These are phyloP conservation scores for Candida ovalis DNA, from an alignment of 805 yeast species.

Conservation along the genomic window DNA sequence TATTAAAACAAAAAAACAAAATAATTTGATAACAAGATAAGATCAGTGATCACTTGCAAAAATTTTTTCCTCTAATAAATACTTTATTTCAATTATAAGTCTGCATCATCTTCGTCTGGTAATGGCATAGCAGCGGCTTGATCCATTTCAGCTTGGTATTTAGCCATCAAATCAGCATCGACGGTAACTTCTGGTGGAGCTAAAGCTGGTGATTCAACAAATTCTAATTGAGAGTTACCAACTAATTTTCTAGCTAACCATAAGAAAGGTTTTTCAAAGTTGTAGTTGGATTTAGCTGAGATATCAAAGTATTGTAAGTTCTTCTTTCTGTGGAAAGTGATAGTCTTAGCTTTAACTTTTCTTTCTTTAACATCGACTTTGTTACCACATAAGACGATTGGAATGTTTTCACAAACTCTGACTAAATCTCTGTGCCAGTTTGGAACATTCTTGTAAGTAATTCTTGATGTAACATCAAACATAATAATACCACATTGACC, in stretches of 20 bases:
- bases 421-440: constrained; percentile 99
- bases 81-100: constrained; percentile 55
- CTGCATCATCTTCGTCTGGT: constrained; percentile 99
- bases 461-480: constrained; percentile 99
- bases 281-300: constrained; percentile 99
- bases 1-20: not conserved
- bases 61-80: not conserved
- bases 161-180: constrained; percentile 93
- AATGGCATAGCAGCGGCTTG: constrained; percentile 99
- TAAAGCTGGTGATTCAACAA: constrained; percentile 98
- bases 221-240: constrained; percentile 97
- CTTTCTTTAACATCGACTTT: constrained; percentile 99
- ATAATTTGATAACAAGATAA: not conserved
- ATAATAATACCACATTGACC: constrained; percentile 99
- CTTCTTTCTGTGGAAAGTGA: constrained; percentile 99
- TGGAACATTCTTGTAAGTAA: constrained; percentile 99
- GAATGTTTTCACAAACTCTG: constrained; percentile 99
- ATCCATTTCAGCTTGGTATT: constrained; percentile 99
- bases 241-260: constrained; percentile 99
- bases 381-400: constrained; percentile 98
- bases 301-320: constrained; percentile 99
- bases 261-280: constrained; percentile 99
- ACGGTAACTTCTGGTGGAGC: constrained; percentile 99
- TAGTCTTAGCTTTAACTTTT: constrained; percentile 99
- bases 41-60: not conserved